A percentile compares a stretch with the other conserved stretches of the same genome.
Evolutionary conservation across 2,329 filamentous ascomycete genomes (phyloP).

Genomic region (Talaromyces sp.): DNA sequence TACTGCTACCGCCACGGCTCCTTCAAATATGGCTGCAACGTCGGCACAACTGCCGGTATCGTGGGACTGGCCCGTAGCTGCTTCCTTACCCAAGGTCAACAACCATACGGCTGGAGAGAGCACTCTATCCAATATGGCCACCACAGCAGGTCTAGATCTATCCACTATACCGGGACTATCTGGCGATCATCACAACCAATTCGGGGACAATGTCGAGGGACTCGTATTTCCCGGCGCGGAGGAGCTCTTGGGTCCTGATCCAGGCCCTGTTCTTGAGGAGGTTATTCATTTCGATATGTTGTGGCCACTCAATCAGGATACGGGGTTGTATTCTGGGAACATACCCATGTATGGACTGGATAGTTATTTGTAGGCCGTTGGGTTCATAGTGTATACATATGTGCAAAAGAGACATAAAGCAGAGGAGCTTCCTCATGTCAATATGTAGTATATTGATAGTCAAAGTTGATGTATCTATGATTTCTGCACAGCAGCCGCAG

Average conservation of each 20-base stretch:
- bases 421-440: neutral
- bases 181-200: neutral
- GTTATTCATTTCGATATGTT: slow-evolving; percentile 21
- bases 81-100: neutral
- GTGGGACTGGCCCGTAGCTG: slow-evolving; percentile 17
- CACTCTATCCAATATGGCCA: neutral
- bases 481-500: neutral
- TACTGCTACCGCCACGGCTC: neutral
- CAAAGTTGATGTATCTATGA: neutral
- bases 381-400: neutral
- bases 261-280: slow-evolving; percentile 18
- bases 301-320: slow-evolving; percentile 20
- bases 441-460: neutral
- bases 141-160: neutral
- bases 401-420: neutral
- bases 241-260: slow-evolving; percentile 18
- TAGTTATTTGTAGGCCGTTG: slow-evolving; percentile 14
- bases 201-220: slow-evolving; percentile 20
- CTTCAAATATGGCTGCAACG: slow-evolving; percentile 1
- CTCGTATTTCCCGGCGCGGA: slow-evolving; percentile 19
- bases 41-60: slow-evolving; percentile 12
- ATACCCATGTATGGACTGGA: slow-evolving; percentile 21
- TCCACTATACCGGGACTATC: neutral
- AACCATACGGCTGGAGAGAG: neutral
- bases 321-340: slow-evolving; percentile 19